These are phyloP conservation scores for Daldinia eschscholtzii DNA, from an alignment of 2,329 filamentous ascomycete genomes.

Conservation along the genomic window DNA sequence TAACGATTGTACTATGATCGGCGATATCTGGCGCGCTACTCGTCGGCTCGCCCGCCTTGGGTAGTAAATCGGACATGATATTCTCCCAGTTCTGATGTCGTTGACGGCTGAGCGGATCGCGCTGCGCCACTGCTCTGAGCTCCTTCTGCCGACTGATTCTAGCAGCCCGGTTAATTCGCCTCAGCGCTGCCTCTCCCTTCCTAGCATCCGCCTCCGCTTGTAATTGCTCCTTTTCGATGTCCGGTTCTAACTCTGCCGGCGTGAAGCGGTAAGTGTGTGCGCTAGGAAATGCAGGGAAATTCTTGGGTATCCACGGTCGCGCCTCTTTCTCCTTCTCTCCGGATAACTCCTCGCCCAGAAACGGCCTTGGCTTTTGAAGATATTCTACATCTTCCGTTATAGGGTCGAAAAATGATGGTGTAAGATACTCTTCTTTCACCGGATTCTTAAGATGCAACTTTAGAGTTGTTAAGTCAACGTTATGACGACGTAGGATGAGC, in stretches of 20 bases:
- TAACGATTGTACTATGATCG: conserved; percentile 75
- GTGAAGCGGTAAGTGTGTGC: conserved; percentile 74
- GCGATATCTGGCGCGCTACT: conserved; percentile 64
- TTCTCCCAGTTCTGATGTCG: conserved; percentile 72
- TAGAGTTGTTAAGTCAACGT: conserved; percentile 64
- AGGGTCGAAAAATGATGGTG: conserved; percentile 56
- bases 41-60: conserved; percentile 47
- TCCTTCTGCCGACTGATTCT: conserved; percentile 76
- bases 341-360: conserved; percentile 68
- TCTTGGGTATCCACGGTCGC: conserved; percentile 68
- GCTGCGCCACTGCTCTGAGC: conserved; percentile 67
- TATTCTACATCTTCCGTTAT: conserved; percentile 57
- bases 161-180: conserved; percentile 70
- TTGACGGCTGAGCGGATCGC: conserved; percentile 64
- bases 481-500: conserved; percentile 63
- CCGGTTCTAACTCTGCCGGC: conserved; percentile 54
- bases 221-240: conserved; percentile 68
- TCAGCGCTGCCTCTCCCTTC: conserved; percentile 72
- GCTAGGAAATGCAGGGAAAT: conserved; percentile 73
- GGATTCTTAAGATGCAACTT: conserved; percentile 69
- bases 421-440: conserved; percentile 57
- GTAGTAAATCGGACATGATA: conserved; percentile 69
- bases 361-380: conserved; percentile 57
- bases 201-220: conserved; percentile 71
- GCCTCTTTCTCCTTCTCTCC: conserved; percentile 68